Base-by-base conservation (phyloP, 2,329 filamentous ascomycete species). In the Venturia oleaginea region DNA sequence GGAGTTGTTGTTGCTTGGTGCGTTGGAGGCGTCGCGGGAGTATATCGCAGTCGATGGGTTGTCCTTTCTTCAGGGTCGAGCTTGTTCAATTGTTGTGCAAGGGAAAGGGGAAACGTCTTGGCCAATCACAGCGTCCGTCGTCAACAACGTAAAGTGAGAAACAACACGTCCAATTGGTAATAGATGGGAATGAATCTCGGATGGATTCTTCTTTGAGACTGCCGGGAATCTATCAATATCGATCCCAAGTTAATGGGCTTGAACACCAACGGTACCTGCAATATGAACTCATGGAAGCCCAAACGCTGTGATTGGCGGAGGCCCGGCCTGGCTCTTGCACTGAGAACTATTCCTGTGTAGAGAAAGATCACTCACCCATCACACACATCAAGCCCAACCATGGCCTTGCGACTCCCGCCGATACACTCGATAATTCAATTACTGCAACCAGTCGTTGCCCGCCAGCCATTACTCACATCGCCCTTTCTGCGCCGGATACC, bases 401-500 rank as follows among this genome's bases (percentile, higher is more conserved):
- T 64, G 62, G 62, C 62, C n/a, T 11, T 51, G 8, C 63, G 57
- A 38, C 27, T 64, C 11, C 43, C 51, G 7, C 57, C 54, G 22
- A 17, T 61, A 27, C 38, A 48, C 15, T 51, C 63, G 15, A 32
- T 61, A 2, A 6, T 64, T 11, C 63, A 64, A 34, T 42, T 46
- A 15, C 71, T 72, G 69, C 72, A 64, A 70, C 69, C 71, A 71
- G 60, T 67, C 63, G 61, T 54, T 62, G 60, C 62, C 66, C 64
- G 46, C 32, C 32, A 60, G 22, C 19, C 43, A 51, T n/a, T 27
- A n/a, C 22, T 51, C 34, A 15, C 54, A 66, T 71, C 76, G 67
- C 78, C 78, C 30, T 71, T 79, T 57, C 74, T 79, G 40, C 76
- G 76, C 64, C 77, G 76, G 69, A 72, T 80, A 62, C 74, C 72